Percentiles rank a stretch among this genome's conserved stretches.
Evolutionary conservation across 805 yeast genomes (phyloP).

Genomic region (Lachancea meyersii): DNA sequence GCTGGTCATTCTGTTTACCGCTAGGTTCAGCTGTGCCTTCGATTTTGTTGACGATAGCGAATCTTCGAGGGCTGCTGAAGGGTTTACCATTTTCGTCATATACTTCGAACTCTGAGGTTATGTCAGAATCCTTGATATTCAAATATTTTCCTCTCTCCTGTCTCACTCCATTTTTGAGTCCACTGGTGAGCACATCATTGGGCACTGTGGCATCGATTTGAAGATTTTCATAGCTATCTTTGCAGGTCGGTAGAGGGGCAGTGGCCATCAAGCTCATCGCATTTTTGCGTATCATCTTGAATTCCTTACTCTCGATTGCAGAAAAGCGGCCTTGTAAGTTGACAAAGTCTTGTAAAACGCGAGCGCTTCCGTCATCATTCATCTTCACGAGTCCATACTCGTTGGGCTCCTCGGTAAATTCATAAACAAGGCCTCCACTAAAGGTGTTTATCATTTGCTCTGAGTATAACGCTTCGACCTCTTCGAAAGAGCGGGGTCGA

Average conservation of each 20-base stretch:
- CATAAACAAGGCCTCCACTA: constrained; percentile 82
- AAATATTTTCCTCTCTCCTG: constrained; percentile 46
- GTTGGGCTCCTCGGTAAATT: constrained; percentile 71
- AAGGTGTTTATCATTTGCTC: constrained; percentile 67
- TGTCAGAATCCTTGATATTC: constrained; percentile 38
- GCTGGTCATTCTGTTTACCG: background rate
- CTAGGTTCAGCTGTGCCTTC: background rate
- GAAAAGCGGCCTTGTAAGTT: constrained; percentile 44
- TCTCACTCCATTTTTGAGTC: constrained; percentile 47
- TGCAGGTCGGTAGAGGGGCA: constrained; percentile 34
- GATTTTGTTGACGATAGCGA: constrained; percentile 14
- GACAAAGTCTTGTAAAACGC: constrained; percentile 43
- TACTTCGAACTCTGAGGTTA: constrained; percentile 40
- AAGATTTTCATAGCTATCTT: constrained; percentile 38
- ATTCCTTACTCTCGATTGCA: background rate
- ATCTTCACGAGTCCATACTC: constrained; percentile 69
- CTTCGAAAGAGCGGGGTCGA: constrained; percentile 72
- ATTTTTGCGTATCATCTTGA: constrained; percentile 1
- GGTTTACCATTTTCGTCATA: constrained; percentile 39
- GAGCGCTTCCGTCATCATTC: constrained; percentile 34
- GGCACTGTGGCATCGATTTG: constrained; percentile 37
- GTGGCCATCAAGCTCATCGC: constrained; percentile 19
- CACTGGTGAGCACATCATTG: constrained; percentile 38
- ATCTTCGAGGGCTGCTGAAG: constrained; percentile 18
- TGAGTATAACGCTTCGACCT: constrained; percentile 63